Conservation (phyloP, 768 basidiomycete species). For the Amanita pallidorosea region DNA sequence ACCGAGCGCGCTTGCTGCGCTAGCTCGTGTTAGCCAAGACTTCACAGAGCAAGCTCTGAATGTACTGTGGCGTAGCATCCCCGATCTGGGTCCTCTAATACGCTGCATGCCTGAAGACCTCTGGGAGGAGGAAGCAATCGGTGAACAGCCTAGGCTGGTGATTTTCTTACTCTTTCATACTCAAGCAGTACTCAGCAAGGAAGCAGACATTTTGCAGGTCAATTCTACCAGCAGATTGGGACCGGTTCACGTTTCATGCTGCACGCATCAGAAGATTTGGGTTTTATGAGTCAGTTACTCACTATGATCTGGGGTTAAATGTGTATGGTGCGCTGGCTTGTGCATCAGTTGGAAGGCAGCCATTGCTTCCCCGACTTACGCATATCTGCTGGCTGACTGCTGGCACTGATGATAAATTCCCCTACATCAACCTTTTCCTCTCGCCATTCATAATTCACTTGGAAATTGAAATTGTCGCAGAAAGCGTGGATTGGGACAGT, state of each 20-base stretch:
- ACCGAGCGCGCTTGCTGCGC: neutral
- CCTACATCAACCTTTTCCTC: constrained; percentile 3
- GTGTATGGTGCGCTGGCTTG: neutral
- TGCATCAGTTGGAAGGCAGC: neutral
- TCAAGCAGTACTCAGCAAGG: neutral
- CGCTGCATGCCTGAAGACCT: constrained; percentile 4
- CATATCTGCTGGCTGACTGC: neutral
- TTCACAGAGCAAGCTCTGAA: neutral
- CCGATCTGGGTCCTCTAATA: neutral
- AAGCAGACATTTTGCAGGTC: neutral
- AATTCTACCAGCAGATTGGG: constrained; percentile 1
- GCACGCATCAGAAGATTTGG: neutral
- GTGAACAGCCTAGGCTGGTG: neutral
- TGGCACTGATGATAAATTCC: neutral
- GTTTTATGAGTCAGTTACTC: neutral
- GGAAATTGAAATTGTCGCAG: neutral
- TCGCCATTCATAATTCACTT: neutral
- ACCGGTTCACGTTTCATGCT: neutral
- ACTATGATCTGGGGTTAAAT: neutral
- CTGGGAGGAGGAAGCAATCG: neutral
- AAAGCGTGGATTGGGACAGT: too few species aligned
- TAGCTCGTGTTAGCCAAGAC: neutral
- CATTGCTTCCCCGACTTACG: neutral
- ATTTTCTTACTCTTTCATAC: neutral
- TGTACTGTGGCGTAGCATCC: neutral